Evolutionary conservation across 2,329 filamentous ascomycete genomes (phyloP).

Genomic region (Aureobasidium sp.): DNA sequence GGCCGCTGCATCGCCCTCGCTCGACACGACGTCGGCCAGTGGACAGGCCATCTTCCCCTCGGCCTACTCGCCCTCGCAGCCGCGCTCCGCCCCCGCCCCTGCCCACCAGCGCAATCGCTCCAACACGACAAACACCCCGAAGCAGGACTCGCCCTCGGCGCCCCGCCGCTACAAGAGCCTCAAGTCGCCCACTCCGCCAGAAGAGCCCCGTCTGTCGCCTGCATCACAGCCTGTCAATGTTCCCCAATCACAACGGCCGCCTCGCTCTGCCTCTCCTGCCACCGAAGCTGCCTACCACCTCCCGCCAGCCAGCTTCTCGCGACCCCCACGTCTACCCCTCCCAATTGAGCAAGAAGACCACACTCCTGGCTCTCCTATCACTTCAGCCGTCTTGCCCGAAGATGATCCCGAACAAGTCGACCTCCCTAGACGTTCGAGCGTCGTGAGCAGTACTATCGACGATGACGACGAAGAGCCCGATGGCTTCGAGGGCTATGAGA

Average conservation of each 20-base stretch:
- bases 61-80: slow-evolving; percentile 13
- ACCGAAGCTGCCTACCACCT: slow-evolving; percentile 28
- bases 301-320: slow-evolving; percentile 41
- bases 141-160: slow-evolving; percentile 12
- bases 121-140: slow-evolving; percentile 20
- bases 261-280: slow-evolving; percentile 16
- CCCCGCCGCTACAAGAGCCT: slow-evolving; percentile 11
- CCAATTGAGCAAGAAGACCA: slow-evolving; percentile 89
- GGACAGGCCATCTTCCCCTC: slow-evolving; percentile 12
- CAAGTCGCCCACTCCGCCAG: slow-evolving; percentile 12
- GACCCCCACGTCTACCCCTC: slow-evolving; percentile 82
- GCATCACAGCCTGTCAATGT: slow-evolving; percentile 33
- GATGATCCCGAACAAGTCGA: slow-evolving; percentile 40
- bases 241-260: slow-evolving; percentile 22
- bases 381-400: slow-evolving; percentile 53
- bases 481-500: slow-evolving; percentile 63
- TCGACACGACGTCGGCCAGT: slow-evolving; percentile 10
- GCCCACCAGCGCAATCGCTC: slow-evolving; percentile 24
- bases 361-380: slow-evolving; percentile 82
- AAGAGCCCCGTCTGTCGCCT: slow-evolving; percentile 21
- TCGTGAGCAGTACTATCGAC: slow-evolving; percentile 55
- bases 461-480: slow-evolving; percentile 62
- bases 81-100: neutral
- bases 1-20: slow-evolving; percentile 17
- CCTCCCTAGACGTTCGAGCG: slow-evolving; percentile 44